Evolutionary conservation across 2,329 filamentous ascomycete genomes (phyloP), one percentile per base, ranked within the genome.

Genomic region (Cyphellophora europaea): DNA sequence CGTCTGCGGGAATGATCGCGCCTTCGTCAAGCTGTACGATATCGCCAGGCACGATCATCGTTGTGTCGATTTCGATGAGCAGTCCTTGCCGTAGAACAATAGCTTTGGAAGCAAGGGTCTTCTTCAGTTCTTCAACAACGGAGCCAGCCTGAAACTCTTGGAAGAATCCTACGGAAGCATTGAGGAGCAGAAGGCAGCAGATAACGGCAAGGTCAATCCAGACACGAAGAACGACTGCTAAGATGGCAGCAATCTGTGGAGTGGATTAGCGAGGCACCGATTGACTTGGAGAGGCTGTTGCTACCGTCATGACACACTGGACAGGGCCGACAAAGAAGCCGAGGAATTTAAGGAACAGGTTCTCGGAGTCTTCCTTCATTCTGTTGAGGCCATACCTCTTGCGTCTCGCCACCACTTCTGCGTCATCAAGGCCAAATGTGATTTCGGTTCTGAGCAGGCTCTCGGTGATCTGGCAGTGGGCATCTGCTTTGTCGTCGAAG

Each of bases 191-290:
- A 33, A 93, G 71, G 54, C 67, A 85, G 60, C 81, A 86, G 49
- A 93, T 93, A 54, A 93, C 85, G 70, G 84, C 86, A 54, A 93
- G 89, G 67, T 93, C 86, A 46, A 93, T 82, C 86, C 86, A 93
- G 53, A 91, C 82, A 61, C 82, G 63, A 27, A 93, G 75, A 76
- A 82, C 83, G 43, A 81, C 83, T 56, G 86, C 85, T 40, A 93
- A 72, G 53, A 88, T 69, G 49, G 82, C 82, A 43, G 84, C 82
- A 61, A n/a, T n/a, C n/a, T n/a, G n/a, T n/a, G n/a, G n/a, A 76
- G 72, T 75, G 79, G 38, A 36, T 40, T 30, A 21, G 36, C 40
- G 31, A 33, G 46, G 38, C 48, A 43, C 32, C 32, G 38, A 31
- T 34, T 19, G 6, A 38, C 8, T 6, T 17, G 11, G 18, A 11